Base-by-base conservation (phyloP, 1,284 basidiomycete genomes). In the Stygiomarasmius scandens region DNA sequence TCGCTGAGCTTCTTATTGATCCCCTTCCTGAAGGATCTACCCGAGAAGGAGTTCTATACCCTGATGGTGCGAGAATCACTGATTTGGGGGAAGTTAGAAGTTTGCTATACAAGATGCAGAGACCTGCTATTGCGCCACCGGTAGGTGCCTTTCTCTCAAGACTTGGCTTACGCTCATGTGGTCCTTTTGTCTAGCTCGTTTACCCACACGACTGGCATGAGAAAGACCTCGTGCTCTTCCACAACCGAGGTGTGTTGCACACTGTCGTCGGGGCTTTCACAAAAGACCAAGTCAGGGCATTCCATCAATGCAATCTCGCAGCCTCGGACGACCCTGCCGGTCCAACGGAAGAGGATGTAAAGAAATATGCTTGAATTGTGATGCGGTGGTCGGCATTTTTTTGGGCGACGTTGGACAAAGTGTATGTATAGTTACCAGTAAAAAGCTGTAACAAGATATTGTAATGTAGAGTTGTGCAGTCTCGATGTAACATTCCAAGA, bases 261-360 rank as follows among this genome's bases (percentile, higher is more conserved):
- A 81, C 84, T 2, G 91, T 93, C 45, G 87, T 92, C 11, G 91
- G 92, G 19, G 84, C 88, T 2, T 90, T 93, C 71, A 78, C 70
- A 50, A 75, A 75, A 22, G 86, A 90, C 53, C 83, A 91, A 71
- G 81, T 93, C 12, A 80, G 90, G 22, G 86, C 85, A 45, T 92
- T 92, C 77, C 89, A 92, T 68, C 89, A 91, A 73, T 93, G 90
- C 74, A 92, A 93, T 70, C 79, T 93, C 36, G 90, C 90, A 12
- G 89, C 87, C 5, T 89, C 86, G 54, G 82, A 83, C 52, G 86
- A 88, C 56, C 90, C 89, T 0, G 69, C 68, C 22, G 89, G 90
- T 2, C 90, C 90, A 0, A 77, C 72, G 53, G 73, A 72, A 20
- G 84, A 84, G 57, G 89, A 92, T 68, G 72, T 90, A 22, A 75